Evolutionary conservation across 352 stramenopile species (phyloP).

Genomic region (Globisporangium yorkense): DNA sequence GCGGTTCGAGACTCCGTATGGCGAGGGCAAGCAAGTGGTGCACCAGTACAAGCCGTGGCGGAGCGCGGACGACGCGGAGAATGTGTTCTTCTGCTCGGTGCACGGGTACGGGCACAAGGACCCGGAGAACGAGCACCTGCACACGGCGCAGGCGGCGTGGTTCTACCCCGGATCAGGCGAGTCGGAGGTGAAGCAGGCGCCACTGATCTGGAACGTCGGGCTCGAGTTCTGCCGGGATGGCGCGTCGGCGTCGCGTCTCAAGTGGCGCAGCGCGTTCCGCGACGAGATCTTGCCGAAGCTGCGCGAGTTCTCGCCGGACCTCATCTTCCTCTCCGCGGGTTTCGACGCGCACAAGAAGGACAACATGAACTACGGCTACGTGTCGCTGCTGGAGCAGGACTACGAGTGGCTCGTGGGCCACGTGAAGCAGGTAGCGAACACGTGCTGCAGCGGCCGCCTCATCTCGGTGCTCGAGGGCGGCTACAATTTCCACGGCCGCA

Average conservation of each 20-base stretch:
- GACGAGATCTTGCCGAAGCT: conserved; percentile 57
- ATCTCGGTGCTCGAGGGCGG: conserved; percentile 84
- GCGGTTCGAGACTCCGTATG: conserved; percentile 87
- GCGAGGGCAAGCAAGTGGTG: conserved; percentile 74
- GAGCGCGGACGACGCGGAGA: conserved; percentile 89
- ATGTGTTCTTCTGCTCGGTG: conserved; percentile 95
- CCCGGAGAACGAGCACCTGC: conserved; percentile 37
- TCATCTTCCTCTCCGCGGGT: conserved; percentile 79
- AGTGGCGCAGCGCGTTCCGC: conserved; percentile 73
- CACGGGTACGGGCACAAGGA: conserved; percentile 78
- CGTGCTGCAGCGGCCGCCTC: conserved; percentile 59
- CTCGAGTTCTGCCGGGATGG: conserved; percentile 46
- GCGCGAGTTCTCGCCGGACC: conserved; percentile 52
- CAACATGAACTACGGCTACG: conserved; percentile 75
- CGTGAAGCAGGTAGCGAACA: conserved; percentile 72
- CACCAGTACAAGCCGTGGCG: conserved; percentile 95
- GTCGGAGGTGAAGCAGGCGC: conserved; percentile 25
- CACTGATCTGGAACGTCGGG: conserved; percentile 65
- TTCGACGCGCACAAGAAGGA: conserved; percentile 82
- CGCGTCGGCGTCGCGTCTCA: conserved; percentile 49
- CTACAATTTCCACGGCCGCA: conserved; percentile 83
- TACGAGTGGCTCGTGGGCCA: conserved; percentile 79
- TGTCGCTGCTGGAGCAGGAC: conserved; percentile 73
- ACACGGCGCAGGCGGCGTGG: conserved; percentile 37
- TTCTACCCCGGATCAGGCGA: conserved; percentile 78